These are phyloP conservation scores for Suhomyces sp. DNA, from an alignment of 805 yeast species.

Conservation along the genomic window DNA sequence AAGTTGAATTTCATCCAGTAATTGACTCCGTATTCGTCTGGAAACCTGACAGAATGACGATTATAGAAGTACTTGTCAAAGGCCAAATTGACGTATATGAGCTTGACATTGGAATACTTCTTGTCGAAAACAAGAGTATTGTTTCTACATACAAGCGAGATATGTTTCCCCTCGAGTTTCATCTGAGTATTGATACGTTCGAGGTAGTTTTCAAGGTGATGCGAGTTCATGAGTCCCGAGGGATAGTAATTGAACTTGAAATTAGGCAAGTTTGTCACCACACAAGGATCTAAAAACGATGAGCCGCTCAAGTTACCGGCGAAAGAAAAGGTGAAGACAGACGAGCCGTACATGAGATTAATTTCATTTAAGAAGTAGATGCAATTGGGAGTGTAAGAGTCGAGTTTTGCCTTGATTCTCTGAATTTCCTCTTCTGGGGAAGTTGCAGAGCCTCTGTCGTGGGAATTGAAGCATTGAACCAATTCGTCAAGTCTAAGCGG, in stretches of 20 bases:
- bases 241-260: slow-evolving; percentile 13
- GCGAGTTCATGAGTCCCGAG: slow-evolving; percentile 18
- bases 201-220: slow-evolving; percentile 16
- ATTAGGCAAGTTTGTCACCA: slow-evolving; percentile 12
- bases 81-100: slow-evolving; percentile 12
- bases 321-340: slow-evolving; percentile 18
- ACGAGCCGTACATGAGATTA: slow-evolving; percentile 13
- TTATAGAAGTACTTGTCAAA: slow-evolving; percentile 12
- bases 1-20: slow-evolving; percentile 13
- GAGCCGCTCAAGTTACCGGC: slow-evolving; percentile 21
- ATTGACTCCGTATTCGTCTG: slow-evolving; percentile 17
- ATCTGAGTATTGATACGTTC: slow-evolving; percentile 14
- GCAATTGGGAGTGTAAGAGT: slow-evolving; percentile 11
- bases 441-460: neutral
- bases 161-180: slow-evolving; percentile 7
- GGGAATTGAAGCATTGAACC: neutral
- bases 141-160: slow-evolving; percentile 17
- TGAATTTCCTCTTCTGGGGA: neutral
- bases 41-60: slow-evolving; percentile 10
- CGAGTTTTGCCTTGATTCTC: slow-evolving; percentile 2
- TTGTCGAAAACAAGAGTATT: slow-evolving; percentile 10
- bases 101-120: slow-evolving; percentile 13
- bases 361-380: slow-evolving; percentile 23
- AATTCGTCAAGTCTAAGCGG: neutral
- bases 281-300: slow-evolving; percentile 21